phyloP scores from a whole-genome alignment of 768 basidiomycete species.

The Leccinum arenicola region DNA sequence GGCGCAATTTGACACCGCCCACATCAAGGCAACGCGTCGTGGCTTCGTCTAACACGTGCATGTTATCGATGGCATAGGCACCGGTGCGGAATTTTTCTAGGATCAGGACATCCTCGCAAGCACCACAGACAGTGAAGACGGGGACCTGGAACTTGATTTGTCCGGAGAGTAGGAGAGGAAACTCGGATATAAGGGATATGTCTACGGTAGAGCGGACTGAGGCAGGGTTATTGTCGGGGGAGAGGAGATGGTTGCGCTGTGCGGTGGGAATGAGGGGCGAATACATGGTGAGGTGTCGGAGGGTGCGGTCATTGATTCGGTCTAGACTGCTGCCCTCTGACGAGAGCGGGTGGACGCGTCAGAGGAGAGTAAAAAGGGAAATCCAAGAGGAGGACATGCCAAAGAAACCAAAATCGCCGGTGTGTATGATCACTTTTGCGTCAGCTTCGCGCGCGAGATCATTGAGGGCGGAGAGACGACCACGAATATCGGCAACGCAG shows the following conservation, averaged over 20 bases:
- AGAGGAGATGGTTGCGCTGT: conserved; percentile 75
- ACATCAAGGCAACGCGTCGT: conserved; percentile 90
- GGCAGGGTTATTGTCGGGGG: conserved; percentile 64
- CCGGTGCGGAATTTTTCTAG: conserved; percentile 90
- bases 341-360: conserved; percentile 16
- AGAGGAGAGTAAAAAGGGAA: conserved; percentile 7
- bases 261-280: conserved; percentile 88
- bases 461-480: conserved; percentile 84
- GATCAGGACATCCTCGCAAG: conserved; percentile 92
- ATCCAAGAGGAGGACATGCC: neutral
- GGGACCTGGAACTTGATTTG: conserved; percentile 90
- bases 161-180: conserved; percentile 86
- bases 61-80: conserved; percentile 81
- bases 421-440: conserved; percentile 59
- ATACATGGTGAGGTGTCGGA: conserved; percentile 95
- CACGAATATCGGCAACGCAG: conserved; percentile 93
- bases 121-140: conserved; percentile 95
- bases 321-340: conserved; percentile 78
- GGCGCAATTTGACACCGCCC: conserved; percentile 88
- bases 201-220: conserved; percentile 71
- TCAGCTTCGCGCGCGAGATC: conserved; percentile 85
- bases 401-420: too few relatives aligned
- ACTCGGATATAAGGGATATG: conserved; percentile 86
- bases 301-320: conserved; percentile 91
- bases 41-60: conserved; percentile 92